Evolutionary conservation across 1,284 basidiomycete genomes (phyloP), one percentile per base, ranked within the genome.

Genomic region (Polyporus tsugae): DNA sequence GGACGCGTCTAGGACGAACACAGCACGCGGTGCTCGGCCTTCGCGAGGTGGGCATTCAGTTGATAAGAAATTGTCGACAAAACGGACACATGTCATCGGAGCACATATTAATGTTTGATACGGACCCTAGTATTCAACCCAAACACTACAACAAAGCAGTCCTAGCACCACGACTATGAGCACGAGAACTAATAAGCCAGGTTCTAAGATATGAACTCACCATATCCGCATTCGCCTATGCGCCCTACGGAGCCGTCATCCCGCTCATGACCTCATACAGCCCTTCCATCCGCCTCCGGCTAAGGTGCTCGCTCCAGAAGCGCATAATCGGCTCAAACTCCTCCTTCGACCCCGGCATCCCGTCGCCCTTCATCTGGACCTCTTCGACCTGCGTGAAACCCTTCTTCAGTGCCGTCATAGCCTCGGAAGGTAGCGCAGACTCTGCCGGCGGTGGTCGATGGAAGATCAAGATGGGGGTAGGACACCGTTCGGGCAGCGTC

Each of bases 291-390:
- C 85, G 86, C 73, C 89, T 85, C 73, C 83, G 86, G 6, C 80
- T 84, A 55, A 96, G 80, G 62, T 84, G 80, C 78, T 90, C 86
- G 73, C 93, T 92, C 95, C 95, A 97, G 79, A 96, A 96, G 68
- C 84, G 82, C 93, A 97, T 95, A 60, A 96, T 86, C 0, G 89
- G 89, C 73, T 88, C 86, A 93, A 94, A 96, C 75, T 96, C 94
- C 9, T 88, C 87, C 72, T 82, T 85, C n/a, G 88, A 90, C 19
- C 84, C 80, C 3, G 93, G 94, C 95, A 97, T 97, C 2, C 87
- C 89, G 44, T 84, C 82, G 59, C 75, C 77, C 2, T 76, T 80
- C 72, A 84, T 81, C 74, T 81, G 82, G 10, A 83, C 82, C 67
- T 92, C 88, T 39, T 75, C 78, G 15, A 91, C 81, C 33, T 75